Percentiles rank a stretch among this genome's conserved stretches.
Evolutionary conservation across 164 flowering plant genomes (phyloP).

Genomic region (Aristolochia fimbriata): DNA sequence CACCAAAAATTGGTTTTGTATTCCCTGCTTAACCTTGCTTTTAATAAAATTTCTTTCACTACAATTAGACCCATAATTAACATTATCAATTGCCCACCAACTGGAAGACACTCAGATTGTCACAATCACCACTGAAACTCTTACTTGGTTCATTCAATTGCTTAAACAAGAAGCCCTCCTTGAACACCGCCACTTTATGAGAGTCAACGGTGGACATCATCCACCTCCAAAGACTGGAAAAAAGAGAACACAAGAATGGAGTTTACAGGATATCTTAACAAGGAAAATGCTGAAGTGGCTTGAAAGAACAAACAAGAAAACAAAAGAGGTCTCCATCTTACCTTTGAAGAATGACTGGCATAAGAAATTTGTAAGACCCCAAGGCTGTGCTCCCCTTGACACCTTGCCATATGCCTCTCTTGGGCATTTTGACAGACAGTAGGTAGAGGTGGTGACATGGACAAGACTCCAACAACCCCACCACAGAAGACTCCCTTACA

Average conservation of each 20-base stretch:
- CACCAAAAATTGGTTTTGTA: too few species aligned
- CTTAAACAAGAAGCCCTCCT: constrained; percentile 46
- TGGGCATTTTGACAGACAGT: constrained; percentile 17
- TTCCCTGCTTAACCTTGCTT: not conserved
- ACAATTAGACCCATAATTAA: not conserved
- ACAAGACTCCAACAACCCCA: constrained; percentile 10
- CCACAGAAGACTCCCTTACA: not conserved
- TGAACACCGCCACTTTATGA: constrained; percentile 10
- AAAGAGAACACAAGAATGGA: too few species aligned
- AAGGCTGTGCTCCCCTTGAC: not conserved
- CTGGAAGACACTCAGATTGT: not conserved
- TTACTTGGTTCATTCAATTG: constrained; percentile 19
- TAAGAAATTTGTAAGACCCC: not conserved
- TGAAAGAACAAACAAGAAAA: constrained; percentile 16
- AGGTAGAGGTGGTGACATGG: constrained; percentile 5
- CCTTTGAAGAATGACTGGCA: constrained; percentile 19
- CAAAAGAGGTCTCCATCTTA: constrained; percentile 12
- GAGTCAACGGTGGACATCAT: constrained; percentile 9
- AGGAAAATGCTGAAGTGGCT: constrained; percentile 22
- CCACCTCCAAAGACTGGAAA: not conserved
- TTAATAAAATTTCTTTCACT: not conserved
- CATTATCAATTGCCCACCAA: not conserved
- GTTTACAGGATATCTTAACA: too few species aligned
- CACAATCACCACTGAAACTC: constrained; percentile 16
- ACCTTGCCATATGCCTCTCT: constrained; percentile 18